Base-by-base conservation (phyloP, 331 rosid species). In the Acacia pycnantha region DNA sequence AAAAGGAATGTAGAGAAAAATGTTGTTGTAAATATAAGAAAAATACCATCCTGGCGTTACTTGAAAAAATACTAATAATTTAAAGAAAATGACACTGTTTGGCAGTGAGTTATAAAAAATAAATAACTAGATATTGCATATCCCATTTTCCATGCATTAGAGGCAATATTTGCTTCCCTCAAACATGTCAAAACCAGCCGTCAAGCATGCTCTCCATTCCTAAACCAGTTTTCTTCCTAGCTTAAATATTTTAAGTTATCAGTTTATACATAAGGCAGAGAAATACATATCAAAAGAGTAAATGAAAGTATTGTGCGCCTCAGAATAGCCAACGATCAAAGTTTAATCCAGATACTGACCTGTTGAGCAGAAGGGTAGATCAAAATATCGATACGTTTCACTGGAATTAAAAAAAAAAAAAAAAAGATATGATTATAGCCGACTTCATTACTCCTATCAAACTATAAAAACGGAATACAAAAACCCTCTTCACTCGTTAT, bases 331-430 rank as follows among this genome's bases (percentile, higher is more conserved):
- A 76, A 71, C 79, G 53, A 56, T 69, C 18, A 41, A 44, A 13
- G 74, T 27, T 73, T 68, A 61, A 66, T 65, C 71, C 11, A 69
- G 79, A 78, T 24, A 70, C 43, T 64, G 53, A 88, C 91, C 91
- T 47, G 89, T 83, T 35, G 89, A 90, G 87, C 98, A 94, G 88
- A 94, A 94, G 14, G 98, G 94, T 18, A 94, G 58, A 71, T 71
- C 76, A 71, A 22, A 71, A 71, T n/a, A 71, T 46, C 76, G 76
- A 44, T 71, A 71, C 2, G 76, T 71, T 71, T 71, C 76, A 71
- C 76, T 71, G 76, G 41, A 72, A 72, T 27, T 5, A 0, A 87
- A 73, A 80, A 27, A 56, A 46, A 43, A 16, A 14, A 14, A 1
- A 14, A 81, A 46, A 75, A 75, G 82, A 46, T 53, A 61, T 6